Conservation (phyloP, 768 basidiomycete genomes). For the Lactifluus echinatus region DNA sequence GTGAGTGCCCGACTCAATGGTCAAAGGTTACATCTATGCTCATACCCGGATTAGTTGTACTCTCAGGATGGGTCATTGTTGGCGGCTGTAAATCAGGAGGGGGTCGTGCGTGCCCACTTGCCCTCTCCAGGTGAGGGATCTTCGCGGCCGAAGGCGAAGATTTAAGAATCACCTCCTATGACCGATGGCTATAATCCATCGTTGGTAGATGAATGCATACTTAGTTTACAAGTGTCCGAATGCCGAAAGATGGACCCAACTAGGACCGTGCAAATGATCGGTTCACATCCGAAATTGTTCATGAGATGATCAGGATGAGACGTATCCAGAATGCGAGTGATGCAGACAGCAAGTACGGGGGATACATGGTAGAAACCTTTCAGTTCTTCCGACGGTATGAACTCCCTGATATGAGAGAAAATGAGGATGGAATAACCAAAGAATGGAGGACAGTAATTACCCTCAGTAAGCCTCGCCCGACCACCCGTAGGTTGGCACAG, state of each 20-base stretch:
- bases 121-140: background rate
- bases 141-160: conserved; percentile 8
- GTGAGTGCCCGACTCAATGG: conserved; percentile 2
- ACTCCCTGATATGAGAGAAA: conserved; percentile 50
- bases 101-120: conserved; percentile 14
- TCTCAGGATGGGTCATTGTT: conserved; percentile 12
- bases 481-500: conserved; percentile 98
- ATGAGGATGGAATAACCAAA: conserved; percentile 11
- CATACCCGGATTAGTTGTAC: conserved; percentile 10
- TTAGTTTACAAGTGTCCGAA: background rate
- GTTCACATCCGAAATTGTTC: background rate
- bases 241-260: background rate
- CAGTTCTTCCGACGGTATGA: conserved; percentile 97
- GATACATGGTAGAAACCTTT: conserved; percentile 24
- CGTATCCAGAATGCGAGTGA: conserved; percentile 28
- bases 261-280: background rate
- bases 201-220: background rate
- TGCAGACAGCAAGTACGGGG: conserved; percentile 22
- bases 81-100: conserved; percentile 18
- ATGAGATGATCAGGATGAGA: conserved; percentile 51
- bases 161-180: conserved; percentile 6
- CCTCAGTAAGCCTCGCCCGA: conserved; percentile 95
- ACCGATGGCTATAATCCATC: background rate
- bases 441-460: conserved; percentile 38
- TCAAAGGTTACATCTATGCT: background rate